phyloP scores from a whole-genome alignment of 2,329 filamentous ascomycete genomes.

The Sarocladiaceae sp. region DNA sequence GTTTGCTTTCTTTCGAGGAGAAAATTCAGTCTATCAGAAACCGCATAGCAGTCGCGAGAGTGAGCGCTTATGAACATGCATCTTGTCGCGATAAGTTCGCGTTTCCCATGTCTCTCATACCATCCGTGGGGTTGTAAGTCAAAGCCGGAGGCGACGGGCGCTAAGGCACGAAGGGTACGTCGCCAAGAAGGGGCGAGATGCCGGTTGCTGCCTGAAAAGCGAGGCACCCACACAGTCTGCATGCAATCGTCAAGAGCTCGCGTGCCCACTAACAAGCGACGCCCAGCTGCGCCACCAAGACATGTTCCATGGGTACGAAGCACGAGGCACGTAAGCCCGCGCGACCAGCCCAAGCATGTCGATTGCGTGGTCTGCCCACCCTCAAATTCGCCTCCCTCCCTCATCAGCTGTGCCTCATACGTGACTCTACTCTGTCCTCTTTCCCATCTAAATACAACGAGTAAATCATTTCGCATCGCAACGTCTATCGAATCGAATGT shows the following conservation, averaged over 20 bases:
- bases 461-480: too few relatives aligned
- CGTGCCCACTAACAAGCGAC: constrained; percentile 4
- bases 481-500: background rate
- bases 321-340: background rate
- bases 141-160: background rate
- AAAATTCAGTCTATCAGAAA: too few relatives aligned
- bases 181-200: background rate
- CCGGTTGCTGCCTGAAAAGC: background rate
- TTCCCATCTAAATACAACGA: background rate
- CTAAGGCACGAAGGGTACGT: background rate
- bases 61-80: too few relatives aligned
- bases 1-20: too few relatives aligned
- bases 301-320: constrained; percentile 5
- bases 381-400: background rate
- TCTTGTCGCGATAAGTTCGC: too few relatives aligned
- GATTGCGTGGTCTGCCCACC: constrained; percentile 4
- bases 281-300: background rate
- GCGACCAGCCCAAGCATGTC: too few relatives aligned
- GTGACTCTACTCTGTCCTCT: too few relatives aligned
- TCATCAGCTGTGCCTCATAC: background rate
- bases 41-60: too few relatives aligned
- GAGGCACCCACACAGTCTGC: background rate
- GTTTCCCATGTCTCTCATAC: too few relatives aligned
- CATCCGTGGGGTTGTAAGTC: too few relatives aligned
- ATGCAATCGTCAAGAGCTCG: background rate